A percentile compares a stretch with the other conserved stretches of the same genome.
These are phyloP conservation scores for Annona squamosa DNA, from an alignment of 164 flowering plant genomes.

Conservation along the genomic window DNA sequence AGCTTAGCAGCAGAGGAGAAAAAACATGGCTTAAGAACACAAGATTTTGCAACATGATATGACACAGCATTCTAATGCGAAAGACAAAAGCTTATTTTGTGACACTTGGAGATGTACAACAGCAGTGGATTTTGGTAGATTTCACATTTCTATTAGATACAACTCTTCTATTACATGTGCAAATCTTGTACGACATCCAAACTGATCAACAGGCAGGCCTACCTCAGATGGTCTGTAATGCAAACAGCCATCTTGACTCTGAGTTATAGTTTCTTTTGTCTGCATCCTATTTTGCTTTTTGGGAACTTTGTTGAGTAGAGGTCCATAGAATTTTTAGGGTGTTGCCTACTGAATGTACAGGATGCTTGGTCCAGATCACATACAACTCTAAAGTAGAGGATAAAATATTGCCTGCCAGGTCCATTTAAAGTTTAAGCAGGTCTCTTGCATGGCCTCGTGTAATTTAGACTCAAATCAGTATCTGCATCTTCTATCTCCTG, in stretches of 20 bases:
- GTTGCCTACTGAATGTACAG: background rate
- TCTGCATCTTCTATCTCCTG: slow-evolving; percentile 2
- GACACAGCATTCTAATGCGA: too few species aligned
- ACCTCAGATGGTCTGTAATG: background rate
- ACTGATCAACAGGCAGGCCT: background rate
- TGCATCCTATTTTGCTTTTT: too few species aligned
- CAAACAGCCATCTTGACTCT: background rate
- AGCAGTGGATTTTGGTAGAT: background rate
- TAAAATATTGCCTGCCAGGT: background rate
- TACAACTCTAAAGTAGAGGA: background rate
- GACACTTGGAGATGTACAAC: too few species aligned
- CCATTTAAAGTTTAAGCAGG: background rate
- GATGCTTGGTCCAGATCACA: background rate
- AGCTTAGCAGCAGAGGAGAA: background rate
- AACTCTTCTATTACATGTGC: background rate
- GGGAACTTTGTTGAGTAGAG: background rate
- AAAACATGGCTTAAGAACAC: background rate
- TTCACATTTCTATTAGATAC: background rate
- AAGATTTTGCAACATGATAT: too few species aligned
- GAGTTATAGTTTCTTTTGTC: background rate
- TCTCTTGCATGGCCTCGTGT: slow-evolving; percentile 2
- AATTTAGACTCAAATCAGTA: background rate
- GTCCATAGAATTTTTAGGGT: background rate
- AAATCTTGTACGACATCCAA: background rate
- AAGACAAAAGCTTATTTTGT: too few species aligned